These are phyloP conservation scores for Zygoascus sp. DNA, from an alignment of 1,139 yeast species.

Conservation along the genomic window DNA sequence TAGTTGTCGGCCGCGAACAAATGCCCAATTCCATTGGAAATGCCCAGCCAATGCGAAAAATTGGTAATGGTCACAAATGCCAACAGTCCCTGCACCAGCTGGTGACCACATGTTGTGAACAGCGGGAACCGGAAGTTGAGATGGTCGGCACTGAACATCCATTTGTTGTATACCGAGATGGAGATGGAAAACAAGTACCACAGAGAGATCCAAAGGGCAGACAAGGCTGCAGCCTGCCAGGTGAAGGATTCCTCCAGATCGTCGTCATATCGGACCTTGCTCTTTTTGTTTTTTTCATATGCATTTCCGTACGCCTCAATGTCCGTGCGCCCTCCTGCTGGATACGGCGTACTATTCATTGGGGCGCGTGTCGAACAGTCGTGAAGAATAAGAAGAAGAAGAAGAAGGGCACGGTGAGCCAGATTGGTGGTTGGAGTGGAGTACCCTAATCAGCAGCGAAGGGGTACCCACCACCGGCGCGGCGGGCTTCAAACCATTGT, in stretches of 20 bases:
- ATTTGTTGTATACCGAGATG: constrained; percentile 86
- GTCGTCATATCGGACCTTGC: background rate
- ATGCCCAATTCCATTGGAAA: background rate
- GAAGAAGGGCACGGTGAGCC: background rate
- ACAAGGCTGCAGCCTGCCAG: background rate
- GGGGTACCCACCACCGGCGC: too few relatives aligned
- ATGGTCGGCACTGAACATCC: constrained; percentile 84
- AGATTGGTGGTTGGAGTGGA: background rate
- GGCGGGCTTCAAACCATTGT: too few relatives aligned
- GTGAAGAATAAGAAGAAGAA: background rate
- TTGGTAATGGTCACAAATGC: constrained; percentile 19
- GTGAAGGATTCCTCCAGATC: background rate
- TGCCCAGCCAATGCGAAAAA: background rate
- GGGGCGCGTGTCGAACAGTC: background rate
- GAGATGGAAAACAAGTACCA: constrained; percentile 56
- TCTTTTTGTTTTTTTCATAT: background rate
- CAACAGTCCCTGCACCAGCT: constrained; percentile 49
- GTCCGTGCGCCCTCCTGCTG: background rate
- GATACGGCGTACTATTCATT: background rate
- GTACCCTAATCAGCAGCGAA: too few relatives aligned
- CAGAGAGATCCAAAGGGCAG: constrained; percentile 5
- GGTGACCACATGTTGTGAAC: constrained; percentile 79
- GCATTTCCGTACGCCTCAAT: constrained; percentile 4
- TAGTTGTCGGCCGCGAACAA: constrained; percentile 14
- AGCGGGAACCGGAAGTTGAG: constrained; percentile 79